phyloP scores from a whole-genome alignment of 306 rosid species.

The Morella rubra region DNA sequence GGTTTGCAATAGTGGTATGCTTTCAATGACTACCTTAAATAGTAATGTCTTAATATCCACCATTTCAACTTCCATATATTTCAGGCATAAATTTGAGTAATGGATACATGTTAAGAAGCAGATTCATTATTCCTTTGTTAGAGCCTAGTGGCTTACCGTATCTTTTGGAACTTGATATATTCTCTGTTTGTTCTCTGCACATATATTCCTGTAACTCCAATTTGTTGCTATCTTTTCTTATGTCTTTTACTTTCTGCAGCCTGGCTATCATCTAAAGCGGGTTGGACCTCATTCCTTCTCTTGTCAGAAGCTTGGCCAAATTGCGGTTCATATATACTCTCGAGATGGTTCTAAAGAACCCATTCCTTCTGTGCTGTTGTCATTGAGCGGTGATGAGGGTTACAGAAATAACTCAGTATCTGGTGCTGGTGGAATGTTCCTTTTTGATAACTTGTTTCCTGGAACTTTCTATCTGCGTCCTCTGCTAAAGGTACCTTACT shows the following conservation, averaged over 20 bases:
- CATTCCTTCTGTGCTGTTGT: constrained; percentile 87
- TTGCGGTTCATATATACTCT: constrained; percentile 67
- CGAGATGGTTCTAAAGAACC: constrained; percentile 62
- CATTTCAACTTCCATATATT: neutral
- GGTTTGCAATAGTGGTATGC: constrained; percentile 9
- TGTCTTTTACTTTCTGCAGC: constrained; percentile 50
- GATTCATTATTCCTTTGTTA: neutral
- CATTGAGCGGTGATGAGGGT: constrained; percentile 93
- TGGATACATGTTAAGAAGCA: neutral
- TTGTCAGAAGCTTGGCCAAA: constrained; percentile 95
- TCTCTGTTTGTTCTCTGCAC: neutral
- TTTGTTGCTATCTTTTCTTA: constrained; percentile 23
- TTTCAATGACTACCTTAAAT: constrained; percentile 18
- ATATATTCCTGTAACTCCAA: constrained; percentile 22
- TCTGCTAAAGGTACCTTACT: constrained; percentile 74
- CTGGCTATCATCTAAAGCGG: constrained; percentile 81
- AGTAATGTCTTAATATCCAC: neutral
- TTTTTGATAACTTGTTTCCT: constrained; percentile 77
- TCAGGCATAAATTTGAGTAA: neutral
- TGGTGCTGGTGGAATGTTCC: constrained; percentile 74
- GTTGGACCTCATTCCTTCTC: constrained; percentile 81
- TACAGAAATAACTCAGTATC: constrained; percentile 92
- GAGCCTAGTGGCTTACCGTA: neutral
- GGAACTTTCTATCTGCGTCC: constrained; percentile 97
- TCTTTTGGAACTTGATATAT: neutral